Base-by-base conservation (phyloP, 306 rosid genomes). In the Cucurbita ficifolia region DNA sequence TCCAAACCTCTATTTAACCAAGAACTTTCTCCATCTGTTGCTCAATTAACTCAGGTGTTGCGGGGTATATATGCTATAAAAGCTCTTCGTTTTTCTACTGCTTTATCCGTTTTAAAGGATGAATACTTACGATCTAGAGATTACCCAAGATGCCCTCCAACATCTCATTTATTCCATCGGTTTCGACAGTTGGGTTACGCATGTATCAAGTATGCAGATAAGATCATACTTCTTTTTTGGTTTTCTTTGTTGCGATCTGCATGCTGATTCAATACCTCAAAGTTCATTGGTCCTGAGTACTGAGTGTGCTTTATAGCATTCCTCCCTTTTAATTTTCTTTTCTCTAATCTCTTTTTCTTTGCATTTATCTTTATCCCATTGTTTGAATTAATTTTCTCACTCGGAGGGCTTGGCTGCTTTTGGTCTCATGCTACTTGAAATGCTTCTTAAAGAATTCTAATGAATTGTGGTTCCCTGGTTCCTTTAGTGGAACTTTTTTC, bases 71-170 rank as follows among this genome's bases (percentile, higher is more conserved):
- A 95, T 81, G 96, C 97, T 76, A 88, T 91, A 79, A 89, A 88
- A 81, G 95, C 99, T 79, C 96, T 95, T 72, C 91, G 86, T 35
- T 91, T 89, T 77, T 77, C 96, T 70, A 84, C 91, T 78, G 97
- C 97, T 82, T 83, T 89, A 74, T 88, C 99, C 80, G 91, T 84
- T 81, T 76, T 95, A 74, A 95, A 85, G 80, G 99, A 95, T 74
- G 99, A 95, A 52, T 91, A 89, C 76, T 80, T 89, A 77, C 97
- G 97, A 54, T 95, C 99, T 50, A 89, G 99, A 91, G 99, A 95
- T 82, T 91, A 95, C 84, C 97, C 99, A 74, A 82, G 82, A 83
- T 95, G 99, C 77, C 99, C 96, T 80, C 90, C 99, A 77, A 95
- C 96, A 72, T 95, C 99, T 76, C 96, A 88, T 77, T 82, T 95